These are phyloP conservation scores for Paralagenidium karlingii DNA, from an alignment of 352 stramenopile genomes.

Conservation along the genomic window DNA sequence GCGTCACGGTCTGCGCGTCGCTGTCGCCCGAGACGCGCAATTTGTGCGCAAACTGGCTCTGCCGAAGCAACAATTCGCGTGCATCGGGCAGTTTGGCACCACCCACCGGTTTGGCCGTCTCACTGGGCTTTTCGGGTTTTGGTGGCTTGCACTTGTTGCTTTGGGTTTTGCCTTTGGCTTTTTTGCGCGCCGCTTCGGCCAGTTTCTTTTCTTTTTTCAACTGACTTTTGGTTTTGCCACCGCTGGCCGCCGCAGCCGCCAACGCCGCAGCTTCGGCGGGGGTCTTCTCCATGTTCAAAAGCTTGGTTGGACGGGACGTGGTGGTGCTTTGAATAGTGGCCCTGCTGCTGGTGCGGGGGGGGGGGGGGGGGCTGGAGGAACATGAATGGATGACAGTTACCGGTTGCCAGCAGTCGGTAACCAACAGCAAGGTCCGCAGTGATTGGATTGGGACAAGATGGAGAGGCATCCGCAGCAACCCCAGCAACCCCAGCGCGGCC, in stretches of 20 bases:
- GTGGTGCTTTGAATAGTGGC: too few relatives aligned
- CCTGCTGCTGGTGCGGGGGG: too few relatives aligned
- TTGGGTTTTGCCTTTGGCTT: slow-evolving; percentile 20
- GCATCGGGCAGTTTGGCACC: slow-evolving; percentile 40
- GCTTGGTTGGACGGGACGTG: too few relatives aligned
- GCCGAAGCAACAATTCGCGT: slow-evolving; percentile 48
- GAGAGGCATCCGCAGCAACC: too few relatives aligned
- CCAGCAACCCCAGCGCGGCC: too few relatives aligned
- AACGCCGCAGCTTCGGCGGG: neutral
- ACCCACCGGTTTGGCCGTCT: slow-evolving; percentile 56
- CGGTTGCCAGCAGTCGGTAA: too few relatives aligned
- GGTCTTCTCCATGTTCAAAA: too few relatives aligned
- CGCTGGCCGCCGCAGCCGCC: slow-evolving; percentile 6
- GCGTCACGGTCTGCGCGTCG: slow-evolving; percentile 79
- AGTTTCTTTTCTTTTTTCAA: slow-evolving; percentile 85
- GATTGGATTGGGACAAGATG: too few relatives aligned
- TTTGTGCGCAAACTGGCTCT: slow-evolving; percentile 64
- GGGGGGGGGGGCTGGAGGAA: too few relatives aligned
- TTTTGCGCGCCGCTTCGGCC: slow-evolving; percentile 48
- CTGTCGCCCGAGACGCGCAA: slow-evolving; percentile 30
- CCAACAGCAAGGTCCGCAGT: too few relatives aligned
- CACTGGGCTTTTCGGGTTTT: slow-evolving; percentile 45
- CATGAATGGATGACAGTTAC: too few relatives aligned
- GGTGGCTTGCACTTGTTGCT: slow-evolving; percentile 21
- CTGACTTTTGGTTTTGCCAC: slow-evolving; percentile 72